Evolutionary conservation across 2,329 filamentous ascomycete species (phyloP), one percentile per base, ranked within the genome.

Genomic region (Fusarium brevicatenulatum): DNA sequence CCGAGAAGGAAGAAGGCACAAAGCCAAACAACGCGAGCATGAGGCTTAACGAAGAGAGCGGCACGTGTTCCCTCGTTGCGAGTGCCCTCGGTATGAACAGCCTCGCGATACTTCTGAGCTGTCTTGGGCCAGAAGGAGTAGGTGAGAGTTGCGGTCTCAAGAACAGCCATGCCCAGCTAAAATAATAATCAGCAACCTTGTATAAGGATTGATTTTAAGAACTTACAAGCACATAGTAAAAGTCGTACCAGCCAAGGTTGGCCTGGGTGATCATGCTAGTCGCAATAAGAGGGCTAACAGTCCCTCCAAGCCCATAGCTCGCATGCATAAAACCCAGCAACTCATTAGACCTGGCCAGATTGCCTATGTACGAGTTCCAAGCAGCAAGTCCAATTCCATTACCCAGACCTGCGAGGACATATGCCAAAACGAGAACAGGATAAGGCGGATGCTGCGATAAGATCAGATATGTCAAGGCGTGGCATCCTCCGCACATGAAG

Each of bases 1-100:
- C 89, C 88, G 15, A 95, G 87, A 23, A 95, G 83, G 80, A 95
- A 96, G 0, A 92, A 66, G 0, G 93, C 86, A 69, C 88, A 89
- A 10, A 93, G 83, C 91, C 92, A 94, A 2, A 91, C 90, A 0
- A 92, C 86, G 50, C 84, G 84, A 16, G 83, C 83, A 9, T 79
- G 78, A 0, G 84, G 84, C 68, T 75, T 79, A 59, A 81, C 81
- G 39, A 85, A 78, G 5, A 91, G 82, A 3, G 75, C 71, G 2
- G 61, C 54, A 4, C 74, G 78, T 16, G 74, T 70, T 3, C 63
- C 54, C 15, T 74, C 32, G 13, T 59, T 65, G 9, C 63, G 57
- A 5, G 60, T 78, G 9, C 75, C 73, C 18, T 84, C 80, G 0
- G 40, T 39, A 37, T 37, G 73, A 7, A 73, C 44, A 0, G 54